Percentiles rank a stretch among this genome's conserved stretches.
Conservation (phyloP, 2,329 filamentous ascomycete species). For the Monilinia fructicola region DNA sequence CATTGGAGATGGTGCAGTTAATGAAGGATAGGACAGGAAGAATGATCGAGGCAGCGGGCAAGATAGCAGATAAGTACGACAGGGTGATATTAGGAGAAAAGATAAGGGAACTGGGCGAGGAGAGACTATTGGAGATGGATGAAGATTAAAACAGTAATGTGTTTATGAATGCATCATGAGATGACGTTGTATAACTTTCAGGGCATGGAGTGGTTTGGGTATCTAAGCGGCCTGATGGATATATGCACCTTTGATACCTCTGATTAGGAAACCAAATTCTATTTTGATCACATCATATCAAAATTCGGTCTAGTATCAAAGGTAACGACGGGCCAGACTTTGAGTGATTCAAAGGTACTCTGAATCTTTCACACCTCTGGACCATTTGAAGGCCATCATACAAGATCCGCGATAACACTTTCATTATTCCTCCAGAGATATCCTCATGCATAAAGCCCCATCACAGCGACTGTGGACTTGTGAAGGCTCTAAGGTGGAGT, state of each 20-base stretch:
- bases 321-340: not conserved
- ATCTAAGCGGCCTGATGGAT: constrained; percentile 6
- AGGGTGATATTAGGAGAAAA: constrained; percentile 80
- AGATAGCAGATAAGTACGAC: constrained; percentile 84
- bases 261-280: not conserved
- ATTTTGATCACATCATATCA: not conserved
- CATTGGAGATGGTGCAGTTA: constrained; percentile 82
- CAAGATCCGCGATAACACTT: not conserved
- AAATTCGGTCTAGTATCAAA: not conserved
- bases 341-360: not conserved
- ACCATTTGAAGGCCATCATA: not conserved
- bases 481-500: not conserved
- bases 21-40: constrained; percentile 82
- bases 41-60: constrained; percentile 88
- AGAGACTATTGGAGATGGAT: constrained; percentile 35
- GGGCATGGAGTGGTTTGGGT: not conserved
- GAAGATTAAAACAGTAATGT: constrained; percentile 33
- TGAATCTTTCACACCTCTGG: not conserved
- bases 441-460: not conserved
- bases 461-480: not conserved
- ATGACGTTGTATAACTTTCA: constrained; percentile 11
- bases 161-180: constrained; percentile 12
- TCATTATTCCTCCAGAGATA: not conserved
- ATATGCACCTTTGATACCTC: constrained; percentile 5
- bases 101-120: constrained; percentile 82